Conservation (phyloP, 2,329 filamentous ascomycete genomes). For the Penicillium hesseltinei region DNA sequence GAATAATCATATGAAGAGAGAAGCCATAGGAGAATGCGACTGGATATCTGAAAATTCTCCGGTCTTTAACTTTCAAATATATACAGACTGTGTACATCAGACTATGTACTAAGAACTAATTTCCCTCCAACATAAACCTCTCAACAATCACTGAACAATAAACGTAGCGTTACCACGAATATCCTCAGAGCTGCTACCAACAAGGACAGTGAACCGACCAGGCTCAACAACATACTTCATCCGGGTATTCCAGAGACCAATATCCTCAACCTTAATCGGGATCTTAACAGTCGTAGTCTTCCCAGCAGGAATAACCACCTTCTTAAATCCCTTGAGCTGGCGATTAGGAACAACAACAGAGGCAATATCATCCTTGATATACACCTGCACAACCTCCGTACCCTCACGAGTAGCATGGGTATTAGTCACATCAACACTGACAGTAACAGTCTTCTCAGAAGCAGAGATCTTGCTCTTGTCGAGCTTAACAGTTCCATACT, state of each 20-base stretch:
- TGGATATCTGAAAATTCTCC: background rate
- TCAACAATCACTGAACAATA: slow-evolving; percentile 21
- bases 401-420: slow-evolving; percentile 53
- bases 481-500: slow-evolving; percentile 44
- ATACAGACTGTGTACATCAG: background rate
- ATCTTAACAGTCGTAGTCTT: slow-evolving; percentile 56
- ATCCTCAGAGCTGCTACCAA: slow-evolving; percentile 53
- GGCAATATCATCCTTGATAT: slow-evolving; percentile 62
- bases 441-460: slow-evolving; percentile 54
- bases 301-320: slow-evolving; percentile 61
- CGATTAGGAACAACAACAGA: slow-evolving; percentile 65
- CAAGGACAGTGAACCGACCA: slow-evolving; percentile 62
- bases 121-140: background rate
- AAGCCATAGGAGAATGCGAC: background rate
- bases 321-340: slow-evolving; percentile 65
- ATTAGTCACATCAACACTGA: slow-evolving; percentile 63
- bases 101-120: background rate
- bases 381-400: slow-evolving; percentile 67
- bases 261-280: slow-evolving; percentile 49
- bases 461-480: slow-evolving; percentile 50
- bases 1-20: too few species aligned
- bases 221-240: slow-evolving; percentile 74
- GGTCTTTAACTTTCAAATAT: background rate
- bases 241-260: slow-evolving; percentile 56
- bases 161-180: slow-evolving; percentile 35